phyloP scores from a whole-genome alignment of 352 stramenopile genomes.

The Halophytophthora polymorphica region DNA sequence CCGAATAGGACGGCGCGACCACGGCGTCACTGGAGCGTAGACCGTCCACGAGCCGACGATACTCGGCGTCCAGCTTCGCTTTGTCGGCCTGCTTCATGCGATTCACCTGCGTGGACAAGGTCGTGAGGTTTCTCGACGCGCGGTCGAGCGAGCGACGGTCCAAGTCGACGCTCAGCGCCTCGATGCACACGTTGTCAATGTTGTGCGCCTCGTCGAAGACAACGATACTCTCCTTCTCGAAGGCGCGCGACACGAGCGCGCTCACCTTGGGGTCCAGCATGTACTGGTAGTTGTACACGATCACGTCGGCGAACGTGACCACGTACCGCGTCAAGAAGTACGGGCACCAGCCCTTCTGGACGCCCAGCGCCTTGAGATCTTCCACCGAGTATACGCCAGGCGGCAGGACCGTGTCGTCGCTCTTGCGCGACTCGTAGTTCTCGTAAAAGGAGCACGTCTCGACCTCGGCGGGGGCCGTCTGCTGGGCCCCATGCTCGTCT shows the following conservation, averaged over 20 bases:
- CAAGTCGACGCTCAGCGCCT: conserved; percentile 96
- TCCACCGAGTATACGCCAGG: conserved; percentile 96
- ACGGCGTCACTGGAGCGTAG: conserved; percentile 89
- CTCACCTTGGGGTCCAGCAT: conserved; percentile 98
- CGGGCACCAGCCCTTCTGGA: conserved; percentile 93
- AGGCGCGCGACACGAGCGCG: conserved; percentile 88
- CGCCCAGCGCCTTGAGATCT: conserved; percentile 93
- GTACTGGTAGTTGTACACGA: conserved; percentile 99
- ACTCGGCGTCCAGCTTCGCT: conserved; percentile 92
- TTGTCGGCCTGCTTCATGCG: conserved; percentile 91
- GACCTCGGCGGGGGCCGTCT: conserved; percentile 15
- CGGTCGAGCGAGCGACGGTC: conserved; percentile 91
- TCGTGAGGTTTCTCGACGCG: conserved; percentile 89
- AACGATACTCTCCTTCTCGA: conserved; percentile 92
- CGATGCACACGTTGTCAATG: conserved; percentile 99
- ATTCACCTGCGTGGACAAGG: conserved; percentile 73
- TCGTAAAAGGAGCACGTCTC: conserved; percentile 91
- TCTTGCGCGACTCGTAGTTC: conserved; percentile 83
- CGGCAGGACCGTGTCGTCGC: conserved; percentile 91
- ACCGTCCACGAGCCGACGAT: conserved; percentile 93
- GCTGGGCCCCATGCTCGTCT: conserved; percentile 3
- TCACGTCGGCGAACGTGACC: conserved; percentile 96
- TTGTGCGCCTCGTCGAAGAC: conserved; percentile 99
- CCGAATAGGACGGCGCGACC: conserved; percentile 46
- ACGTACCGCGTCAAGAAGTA: conserved; percentile 98